Evolutionary conservation across 768 basidiomycete species (phyloP), one percentile per base, ranked within the genome.

Genomic region (Suillus brevipes): DNA sequence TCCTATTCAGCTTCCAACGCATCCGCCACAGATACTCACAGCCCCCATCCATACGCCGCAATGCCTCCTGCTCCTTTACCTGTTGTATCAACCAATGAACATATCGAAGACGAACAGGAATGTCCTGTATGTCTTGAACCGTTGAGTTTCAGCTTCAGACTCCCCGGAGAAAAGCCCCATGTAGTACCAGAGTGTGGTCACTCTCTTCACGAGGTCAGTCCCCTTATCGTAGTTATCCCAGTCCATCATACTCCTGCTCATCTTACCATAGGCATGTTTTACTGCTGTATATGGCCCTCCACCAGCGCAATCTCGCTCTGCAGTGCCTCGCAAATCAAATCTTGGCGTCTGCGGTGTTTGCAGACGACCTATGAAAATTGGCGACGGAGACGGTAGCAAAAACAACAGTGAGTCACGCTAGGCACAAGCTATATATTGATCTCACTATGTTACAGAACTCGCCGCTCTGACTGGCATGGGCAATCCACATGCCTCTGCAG

Each of bases 111-210:
- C 62, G 95, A 96, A 72, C 90, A 91, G 61, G 92, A 91, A 72
- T 99, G 97, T 71, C 97, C 97, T 14, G 94, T 99, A 69, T 99
- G 97, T 78, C 89, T 97, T 69, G 97, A 99, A 73, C 92, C 94
- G 2, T 86, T 99, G 73, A 91, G 90, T 73, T 95, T 95, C 78
- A 91, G 89, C 77, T 97, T 95, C 78, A 85, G 95, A 66, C 79
- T 99, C 16, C 92, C 94, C 0, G 97, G 97, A 10, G 97, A 99
- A 81, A 98, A 96, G 74, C 94, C 97, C 9, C 96, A 98, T 74
- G 91, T 99, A 67, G 91, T 97, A 55, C 97, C 97, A 37, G 94
- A 96, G 74, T 99, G 97, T 70, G 96, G 97, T 43, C 97, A 99
- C 80, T 91, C 94, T 42, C 87, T 99, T n/a, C 97, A 98, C 79